Evolutionary conservation across 2,329 filamentous ascomycete species (phyloP).

Genomic region (Colletotrichum euphorbiae): DNA sequence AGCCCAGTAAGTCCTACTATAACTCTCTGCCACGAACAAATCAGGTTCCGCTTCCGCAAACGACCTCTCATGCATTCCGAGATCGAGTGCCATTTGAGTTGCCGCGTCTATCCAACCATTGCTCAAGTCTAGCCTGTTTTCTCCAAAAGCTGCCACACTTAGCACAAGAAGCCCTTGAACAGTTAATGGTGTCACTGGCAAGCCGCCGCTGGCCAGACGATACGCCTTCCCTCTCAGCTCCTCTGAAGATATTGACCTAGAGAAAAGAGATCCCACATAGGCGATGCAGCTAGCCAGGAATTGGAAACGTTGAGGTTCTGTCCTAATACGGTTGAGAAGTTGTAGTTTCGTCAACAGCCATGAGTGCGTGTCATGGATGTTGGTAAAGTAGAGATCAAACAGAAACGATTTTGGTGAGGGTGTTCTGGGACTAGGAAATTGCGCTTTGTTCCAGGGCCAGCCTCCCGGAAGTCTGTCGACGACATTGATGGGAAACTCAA

Average conservation of each 20-base stretch:
- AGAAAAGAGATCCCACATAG: conserved; percentile 54
- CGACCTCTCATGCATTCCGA: conserved; percentile 49
- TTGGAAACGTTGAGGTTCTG: conserved; percentile 35
- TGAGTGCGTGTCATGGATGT: conserved; percentile 41
- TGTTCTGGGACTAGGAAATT: conserved; percentile 26
- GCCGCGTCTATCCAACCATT: conserved; percentile 46
- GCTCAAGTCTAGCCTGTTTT: conserved; percentile 46
- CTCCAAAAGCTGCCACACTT: conserved; percentile 47
- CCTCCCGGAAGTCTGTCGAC: conserved; percentile 43
- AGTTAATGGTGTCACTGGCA: conserved; percentile 49
- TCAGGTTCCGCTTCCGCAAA: conserved; percentile 49
- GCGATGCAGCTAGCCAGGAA: conserved; percentile 50
- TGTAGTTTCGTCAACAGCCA: conserved; percentile 38
- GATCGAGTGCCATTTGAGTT: conserved; percentile 47
- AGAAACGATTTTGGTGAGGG: conserved; percentile 35
- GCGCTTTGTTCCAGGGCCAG: conserved; percentile 41
- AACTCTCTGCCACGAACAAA: conserved; percentile 53
- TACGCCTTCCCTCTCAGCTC: conserved; percentile 49
- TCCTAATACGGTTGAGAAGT: conserved; percentile 29
- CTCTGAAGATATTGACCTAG: conserved; percentile 45
- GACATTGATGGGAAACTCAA: conserved; percentile 39
- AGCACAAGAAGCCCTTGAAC: conserved; percentile 49
- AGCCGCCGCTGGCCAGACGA: conserved; percentile 47
- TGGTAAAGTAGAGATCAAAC: conserved; percentile 46
- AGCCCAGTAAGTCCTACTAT: conserved; percentile 55